A percentile compares a stretch with the other conserved stretches of the same genome.
Evolutionary conservation across 208 protist genomes (phyloP).

Genomic region (Trypanosoma vivax): DNA sequence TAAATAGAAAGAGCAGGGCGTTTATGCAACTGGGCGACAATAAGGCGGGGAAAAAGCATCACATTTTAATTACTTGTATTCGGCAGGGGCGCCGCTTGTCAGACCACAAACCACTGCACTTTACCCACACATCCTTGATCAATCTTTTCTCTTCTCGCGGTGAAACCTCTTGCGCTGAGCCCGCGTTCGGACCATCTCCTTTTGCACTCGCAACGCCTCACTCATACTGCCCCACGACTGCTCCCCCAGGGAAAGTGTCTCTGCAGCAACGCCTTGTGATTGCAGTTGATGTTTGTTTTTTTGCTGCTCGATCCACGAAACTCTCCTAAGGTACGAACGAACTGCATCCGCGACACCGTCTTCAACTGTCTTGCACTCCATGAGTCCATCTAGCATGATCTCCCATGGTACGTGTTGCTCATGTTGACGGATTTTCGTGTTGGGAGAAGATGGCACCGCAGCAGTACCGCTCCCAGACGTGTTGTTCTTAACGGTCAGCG

Average conservation of each 20-base stretch:
- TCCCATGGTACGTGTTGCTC: constrained; percentile 6
- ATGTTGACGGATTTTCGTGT: too few relatives aligned
- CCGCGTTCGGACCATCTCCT: constrained; percentile 42
- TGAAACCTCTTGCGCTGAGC: constrained; percentile 41
- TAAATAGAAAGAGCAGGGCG: too few relatives aligned
- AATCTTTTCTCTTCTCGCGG: constrained; percentile 16
- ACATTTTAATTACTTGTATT: too few relatives aligned
- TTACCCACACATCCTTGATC: background rate
- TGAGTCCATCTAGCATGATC: constrained; percentile 19
- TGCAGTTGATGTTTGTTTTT: constrained; percentile 21
- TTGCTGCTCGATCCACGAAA: constrained; percentile 50
- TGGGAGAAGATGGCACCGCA: background rate
- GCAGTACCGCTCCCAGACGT: background rate
- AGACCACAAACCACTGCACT: background rate
- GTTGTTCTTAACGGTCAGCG: too few relatives aligned
- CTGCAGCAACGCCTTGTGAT: constrained; percentile 9
- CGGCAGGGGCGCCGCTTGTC: background rate
- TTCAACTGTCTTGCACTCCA: constrained; percentile 3
- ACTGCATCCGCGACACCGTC: constrained; percentile 28
- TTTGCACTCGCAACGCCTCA: constrained; percentile 34
- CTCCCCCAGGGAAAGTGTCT: background rate
- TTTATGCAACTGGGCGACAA: too few relatives aligned
- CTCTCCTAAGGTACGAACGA: constrained; percentile 50
- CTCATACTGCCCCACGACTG: constrained; percentile 37
- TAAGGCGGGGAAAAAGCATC: too few relatives aligned